Evolutionary conservation across 768 basidiomycete species (phyloP).

Genomic region (Tricholomella constricta): DNA sequence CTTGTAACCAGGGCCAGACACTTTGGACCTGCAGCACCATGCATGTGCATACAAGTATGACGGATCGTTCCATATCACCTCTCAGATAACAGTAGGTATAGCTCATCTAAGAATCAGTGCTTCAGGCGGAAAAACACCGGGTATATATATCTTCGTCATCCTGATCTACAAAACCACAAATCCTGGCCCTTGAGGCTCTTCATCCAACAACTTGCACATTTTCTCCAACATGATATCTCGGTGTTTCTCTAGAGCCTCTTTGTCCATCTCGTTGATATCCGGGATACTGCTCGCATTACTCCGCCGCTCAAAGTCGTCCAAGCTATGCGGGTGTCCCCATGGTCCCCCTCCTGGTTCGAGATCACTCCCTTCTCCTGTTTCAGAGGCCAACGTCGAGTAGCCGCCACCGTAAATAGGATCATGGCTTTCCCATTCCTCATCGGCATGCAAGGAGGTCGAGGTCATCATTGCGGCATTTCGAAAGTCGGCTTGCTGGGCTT

Average conservation of each 20-base stretch:
- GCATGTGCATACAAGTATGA: no score
- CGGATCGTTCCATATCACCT: no score
- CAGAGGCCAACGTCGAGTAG: not conserved
- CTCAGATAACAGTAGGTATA: no score
- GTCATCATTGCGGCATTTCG: not conserved
- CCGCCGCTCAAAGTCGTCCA: not conserved
- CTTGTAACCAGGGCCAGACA: no score
- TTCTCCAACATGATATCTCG: slow-evolving; percentile 6
- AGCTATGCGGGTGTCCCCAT: not conserved
- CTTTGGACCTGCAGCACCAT: no score
- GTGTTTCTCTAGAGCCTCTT: slow-evolving; percentile 1
- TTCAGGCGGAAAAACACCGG: no score
- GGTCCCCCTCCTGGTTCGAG: not conserved
- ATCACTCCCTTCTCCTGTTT: not conserved
- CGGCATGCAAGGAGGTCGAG: not conserved
- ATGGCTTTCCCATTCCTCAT: not conserved
- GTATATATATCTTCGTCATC: no score
- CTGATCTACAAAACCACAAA: not conserved
- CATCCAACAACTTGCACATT: slow-evolving; percentile 13
- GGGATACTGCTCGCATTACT: not conserved
- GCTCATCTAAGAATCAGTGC: no score
- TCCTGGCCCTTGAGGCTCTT: not conserved
- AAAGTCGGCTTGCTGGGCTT: not conserved
- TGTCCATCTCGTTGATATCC: slow-evolving; percentile 2
- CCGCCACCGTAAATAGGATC: not conserved